Percentiles rank a stretch among this genome's conserved stretches.
Evolutionary conservation across 148 eudicot genomes (phyloP).

Genomic region (Vaccinium darrowii): DNA sequence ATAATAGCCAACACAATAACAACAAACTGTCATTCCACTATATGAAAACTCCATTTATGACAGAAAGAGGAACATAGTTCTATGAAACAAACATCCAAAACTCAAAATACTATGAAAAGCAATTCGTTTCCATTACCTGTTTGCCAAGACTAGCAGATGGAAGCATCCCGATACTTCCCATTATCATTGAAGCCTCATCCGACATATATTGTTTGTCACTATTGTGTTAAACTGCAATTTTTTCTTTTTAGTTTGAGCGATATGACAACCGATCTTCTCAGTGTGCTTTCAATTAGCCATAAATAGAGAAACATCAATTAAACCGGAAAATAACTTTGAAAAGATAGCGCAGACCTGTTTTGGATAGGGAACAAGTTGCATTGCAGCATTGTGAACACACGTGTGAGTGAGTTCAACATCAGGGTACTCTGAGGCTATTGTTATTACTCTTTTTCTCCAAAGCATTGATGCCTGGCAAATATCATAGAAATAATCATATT

Average conservation of each 20-base stretch:
- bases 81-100: no score
- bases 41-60: no score
- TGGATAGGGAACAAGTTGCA: slow-evolving; percentile 95
- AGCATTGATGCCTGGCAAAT: slow-evolving; percentile 84
- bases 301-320: background rate
- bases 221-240: no score
- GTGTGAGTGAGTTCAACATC: slow-evolving; percentile 95
- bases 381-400: slow-evolving; percentile 97
- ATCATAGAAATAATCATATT: background rate
- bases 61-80: no score
- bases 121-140: no score
- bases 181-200: no score
- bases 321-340: background rate
- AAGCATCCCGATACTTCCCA: no score
- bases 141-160: no score
- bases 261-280: background rate
- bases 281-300: background rate
- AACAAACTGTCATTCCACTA: no score
- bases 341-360: slow-evolving; percentile 53
- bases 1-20: no score
- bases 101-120: no score
- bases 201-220: no score
- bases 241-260: background rate
- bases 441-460: slow-evolving; percentile 80
- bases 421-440: slow-evolving; percentile 73